Evolutionary conservation across 1,139 yeast genomes (phyloP).

Genomic region (Pneumocystis carinii): DNA sequence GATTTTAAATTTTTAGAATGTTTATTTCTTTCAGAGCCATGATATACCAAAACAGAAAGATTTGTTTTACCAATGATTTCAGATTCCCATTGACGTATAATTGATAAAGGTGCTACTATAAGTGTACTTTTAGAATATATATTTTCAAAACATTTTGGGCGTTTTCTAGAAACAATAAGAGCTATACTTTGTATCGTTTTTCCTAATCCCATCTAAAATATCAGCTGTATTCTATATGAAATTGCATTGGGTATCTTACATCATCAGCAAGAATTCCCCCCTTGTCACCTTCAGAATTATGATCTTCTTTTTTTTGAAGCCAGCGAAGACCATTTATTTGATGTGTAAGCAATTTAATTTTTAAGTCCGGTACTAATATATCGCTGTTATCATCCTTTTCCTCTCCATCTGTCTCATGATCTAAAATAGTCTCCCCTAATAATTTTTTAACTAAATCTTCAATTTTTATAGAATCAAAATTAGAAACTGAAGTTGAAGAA

Average conservation of each 20-base stretch:
- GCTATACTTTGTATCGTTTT: constrained; percentile 76
- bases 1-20: constrained; percentile 27
- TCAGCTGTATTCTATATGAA: not conserved
- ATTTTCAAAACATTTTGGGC: constrained; percentile 3
- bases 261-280: constrained; percentile 98
- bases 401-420: constrained; percentile 37
- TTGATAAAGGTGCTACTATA: constrained; percentile 69
- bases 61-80: constrained; percentile 37
- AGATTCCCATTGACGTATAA: constrained; percentile 64
- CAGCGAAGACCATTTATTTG: constrained; percentile 37
- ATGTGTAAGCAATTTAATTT: constrained; percentile 44
- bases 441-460: constrained; percentile 60
- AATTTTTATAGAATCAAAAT: constrained; percentile 8
- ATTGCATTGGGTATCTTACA: not conserved
- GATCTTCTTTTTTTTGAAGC: constrained; percentile 45
- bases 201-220: constrained; percentile 63
- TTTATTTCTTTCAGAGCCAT: constrained; percentile 31
- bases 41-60: constrained; percentile 44
- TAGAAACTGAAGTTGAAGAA: not conserved
- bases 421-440: constrained; percentile 45
- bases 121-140: constrained; percentile 29
- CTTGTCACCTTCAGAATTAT: constrained; percentile 31
- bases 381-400: constrained; percentile 29
- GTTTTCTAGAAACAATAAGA: constrained; percentile 32
- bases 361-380: constrained; percentile 28